Base-by-base conservation (phyloP, 2,329 filamentous ascomycete species). In the Apiospora marii region DNA sequence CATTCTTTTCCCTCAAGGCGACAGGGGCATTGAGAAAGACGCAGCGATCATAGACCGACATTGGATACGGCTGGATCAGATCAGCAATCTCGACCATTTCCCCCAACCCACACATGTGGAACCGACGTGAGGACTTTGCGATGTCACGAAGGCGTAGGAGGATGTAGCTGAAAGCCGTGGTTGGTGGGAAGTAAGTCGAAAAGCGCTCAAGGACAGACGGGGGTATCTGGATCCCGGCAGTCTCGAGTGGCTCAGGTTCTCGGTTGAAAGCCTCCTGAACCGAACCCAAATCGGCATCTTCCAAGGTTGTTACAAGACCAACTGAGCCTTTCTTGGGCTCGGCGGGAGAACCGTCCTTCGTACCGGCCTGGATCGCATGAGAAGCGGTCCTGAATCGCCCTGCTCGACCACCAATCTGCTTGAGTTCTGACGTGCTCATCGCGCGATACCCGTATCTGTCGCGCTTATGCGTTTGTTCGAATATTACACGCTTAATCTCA, bases 331-430 rank as follows among this genome's bases (percentile, higher is more conserved):
- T 72, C 73, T 80, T 72, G 7, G 69, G 37, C 58, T 74, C 72
- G n/a, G 58, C 69, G 7, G 67, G 53, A 10, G 73, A 43, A 8
- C 70, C 51, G 8, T 53, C 72, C 46, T 70, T 72, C 12, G 72
- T 61, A 13, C 72, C 75, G 27, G 74, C 67, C 34, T 79, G 72
- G 68, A 83, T 82, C 41, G 87, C 86, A 78, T 93, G 87, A 41
- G 87, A 85, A 2, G 94, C 94, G 41, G 92, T 92, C 72, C 92
- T 91, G 82, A 92, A 99, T 67, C 96, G 92, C 41, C 96, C 96
- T 16, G 96, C 96, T 76, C 96, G 91, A 24, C 96, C 96, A 69
- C 92, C 96, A 78, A 99, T 99, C 80, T 99, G 96, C 82, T 98
- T 98, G 78, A 98, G 87, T 76, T 98, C 94, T 0, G 95, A 92